phyloP scores from a whole-genome alignment of 1,284 basidiomycete genomes.

The Irpex rosettiformis region DNA sequence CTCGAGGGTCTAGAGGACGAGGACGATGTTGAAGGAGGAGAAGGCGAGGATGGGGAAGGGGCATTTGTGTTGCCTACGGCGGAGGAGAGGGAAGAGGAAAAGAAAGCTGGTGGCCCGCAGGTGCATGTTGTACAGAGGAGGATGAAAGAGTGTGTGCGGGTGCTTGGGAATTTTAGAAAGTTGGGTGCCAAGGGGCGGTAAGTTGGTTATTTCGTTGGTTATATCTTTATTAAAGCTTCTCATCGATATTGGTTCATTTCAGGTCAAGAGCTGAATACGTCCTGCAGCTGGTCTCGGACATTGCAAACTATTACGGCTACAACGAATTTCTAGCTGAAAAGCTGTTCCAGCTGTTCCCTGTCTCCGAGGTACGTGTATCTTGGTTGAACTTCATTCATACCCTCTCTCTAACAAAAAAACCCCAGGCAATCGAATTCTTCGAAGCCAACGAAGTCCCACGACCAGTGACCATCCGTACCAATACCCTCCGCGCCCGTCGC shows the following conservation, averaged over 20 bases:
- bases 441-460: slow-evolving; percentile 96
- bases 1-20: slow-evolving; percentile 58
- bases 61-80: slow-evolving; percentile 77
- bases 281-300: slow-evolving; percentile 85
- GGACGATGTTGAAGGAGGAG: slow-evolving; percentile 36
- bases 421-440: slow-evolving; percentile 94
- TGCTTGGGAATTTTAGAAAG: slow-evolving; percentile 75
- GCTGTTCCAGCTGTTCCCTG: slow-evolving; percentile 90
- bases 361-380: slow-evolving; percentile 72
- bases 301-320: slow-evolving; percentile 96
- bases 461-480: slow-evolving; percentile 97
- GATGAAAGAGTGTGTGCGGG: slow-evolving; percentile 84
- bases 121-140: slow-evolving; percentile 84
- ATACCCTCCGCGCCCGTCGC: slow-evolving; percentile 91
- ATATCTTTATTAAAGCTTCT: background rate
- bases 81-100: slow-evolving; percentile 80
- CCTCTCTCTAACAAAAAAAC: slow-evolving; percentile 13
- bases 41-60: slow-evolving; percentile 56
- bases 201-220: slow-evolving; percentile 24
- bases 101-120: slow-evolving; percentile 69
- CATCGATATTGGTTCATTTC: slow-evolving; percentile 15
- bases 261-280: slow-evolving; percentile 89
- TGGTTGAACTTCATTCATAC: slow-evolving; percentile 4
- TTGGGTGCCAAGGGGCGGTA: slow-evolving; percentile 71
- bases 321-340: slow-evolving; percentile 95